Evolutionary conservation across 1,284 basidiomycete genomes (phyloP), one percentile per base, ranked within the genome.

Genomic region (Somion occarium): DNA sequence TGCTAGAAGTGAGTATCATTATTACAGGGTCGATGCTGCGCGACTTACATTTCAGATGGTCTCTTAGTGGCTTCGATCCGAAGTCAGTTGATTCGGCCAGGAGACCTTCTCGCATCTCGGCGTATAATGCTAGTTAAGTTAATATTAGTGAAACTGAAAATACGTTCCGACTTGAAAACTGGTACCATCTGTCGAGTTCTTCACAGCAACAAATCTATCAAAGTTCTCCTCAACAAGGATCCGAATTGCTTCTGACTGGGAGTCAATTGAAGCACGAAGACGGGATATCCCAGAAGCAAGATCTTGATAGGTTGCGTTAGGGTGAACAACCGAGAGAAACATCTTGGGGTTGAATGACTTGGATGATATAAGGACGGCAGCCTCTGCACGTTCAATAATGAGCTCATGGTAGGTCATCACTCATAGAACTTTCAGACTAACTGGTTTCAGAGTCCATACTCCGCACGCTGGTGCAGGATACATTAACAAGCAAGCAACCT

Each of bases 141-240:
- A 48, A 43, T 46, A 30, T 25, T 37, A 46, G 50, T 37, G n/a
- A 51, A n/a, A n/a, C n/a, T n/a, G n/a, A n/a, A n/a, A n/a, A n/a
- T n/a, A n/a, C n/a, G n/a, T n/a, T n/a, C n/a, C n/a, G n/a, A n/a
- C n/a, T n/a, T n/a, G n/a, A n/a, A n/a, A n/a, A 25, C 11, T 7
- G 24, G 57, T 64, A 93, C 94, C 91, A 70, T 98, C 96, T 9
- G 91, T 96, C 11, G 91, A 92, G 13, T 93, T 92, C 64, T 99
- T 99, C 55, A 99, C 96, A 3, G 93, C 91, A 11, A 99, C 96
- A 64, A 99, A 99, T 22, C 93, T 79, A 71, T 99, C 95, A 72
- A 99, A 98, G 70, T 98, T 98, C 62, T 98, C 93, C 69, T 98
- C 93, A 20, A 99, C 97, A 39, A 99, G 78, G 22, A 97, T 85